Conservation (phyloP, 331 rosid species). For the Acacia pycnantha region DNA sequence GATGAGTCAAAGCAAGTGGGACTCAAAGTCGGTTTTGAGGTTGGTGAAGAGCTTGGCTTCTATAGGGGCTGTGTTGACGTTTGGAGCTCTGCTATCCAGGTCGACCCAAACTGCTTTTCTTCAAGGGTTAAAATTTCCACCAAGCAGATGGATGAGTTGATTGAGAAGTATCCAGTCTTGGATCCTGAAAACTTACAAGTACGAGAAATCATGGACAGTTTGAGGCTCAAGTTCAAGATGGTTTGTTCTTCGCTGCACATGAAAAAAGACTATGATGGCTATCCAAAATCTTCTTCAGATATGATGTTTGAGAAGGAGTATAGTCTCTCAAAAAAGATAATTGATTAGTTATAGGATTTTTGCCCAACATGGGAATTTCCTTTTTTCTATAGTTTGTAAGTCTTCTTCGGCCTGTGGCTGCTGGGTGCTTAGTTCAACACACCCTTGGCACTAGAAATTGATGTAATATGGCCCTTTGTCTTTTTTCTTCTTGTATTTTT, state of each 20-base stretch:
- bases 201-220: conserved; percentile 64
- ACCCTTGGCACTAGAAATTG: not conserved
- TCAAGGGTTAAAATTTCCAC: conserved; percentile 49
- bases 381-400: not conserved
- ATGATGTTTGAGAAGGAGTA: not conserved
- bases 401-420: not conserved
- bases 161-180: conserved; percentile 62
- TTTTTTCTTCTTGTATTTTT: not conserved
- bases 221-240: conserved; percentile 73
- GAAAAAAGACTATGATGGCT: conserved; percentile 58
- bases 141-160: conserved; percentile 64
- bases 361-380: not conserved
- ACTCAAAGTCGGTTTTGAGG: conserved; percentile 75
- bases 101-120: conserved; percentile 54
- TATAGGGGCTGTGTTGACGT: conserved; percentile 69
- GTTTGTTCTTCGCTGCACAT: conserved; percentile 60
- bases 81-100: conserved; percentile 51
- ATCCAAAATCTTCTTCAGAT: conserved; percentile 46
- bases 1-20: conserved; percentile 77
- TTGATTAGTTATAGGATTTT: not conserved
- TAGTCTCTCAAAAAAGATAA: not conserved
- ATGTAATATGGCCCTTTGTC: not conserved
- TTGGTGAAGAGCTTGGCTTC: conserved; percentile 84
- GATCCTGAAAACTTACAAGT: conserved; percentile 67
- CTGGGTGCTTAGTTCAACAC: not conserved